Evolutionary conservation across 2,329 filamentous ascomycete genomes (phyloP), one percentile per base, ranked within the genome.

Genomic region (Boeremia lycopersici): DNA sequence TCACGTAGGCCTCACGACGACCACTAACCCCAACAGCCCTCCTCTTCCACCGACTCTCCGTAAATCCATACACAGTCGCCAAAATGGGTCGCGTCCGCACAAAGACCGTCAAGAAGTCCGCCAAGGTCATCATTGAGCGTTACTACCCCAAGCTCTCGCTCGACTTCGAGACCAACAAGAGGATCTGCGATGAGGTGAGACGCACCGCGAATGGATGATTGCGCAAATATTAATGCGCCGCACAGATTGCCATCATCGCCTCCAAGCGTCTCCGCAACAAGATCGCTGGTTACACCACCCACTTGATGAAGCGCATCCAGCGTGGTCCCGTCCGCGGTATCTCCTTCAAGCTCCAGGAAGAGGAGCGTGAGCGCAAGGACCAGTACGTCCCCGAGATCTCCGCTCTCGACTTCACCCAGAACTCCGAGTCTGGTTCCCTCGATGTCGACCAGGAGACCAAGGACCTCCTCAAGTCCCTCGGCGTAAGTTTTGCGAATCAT

Each of bases 311-410:
- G 89, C 95, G 95, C 82, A 99, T 99, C 75, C 95, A 98, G 86
- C 92, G 95, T 80, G 95, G 95, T 68, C 95, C 95, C 68, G 95
- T 99, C 82, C 96, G 95, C 75, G 95, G 95, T 86, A 99, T 99
- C 84, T 99, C 96, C 82, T 99, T 99, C 93, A 99, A 99, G 88
- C 91, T 99, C 61, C 95, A 99, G 85, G 95, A 99, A 86, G 95
- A 99, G 86, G 95, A 99, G 89, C 91, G 95, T 87, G 95, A 99
- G 85, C 90, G 95, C 80, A 99, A 99, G 90, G 95, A 99, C 86
- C 95, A 99, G 86, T 99, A 97, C 85, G 95, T 99, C 68, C 95
- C 95, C 77, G 95, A 99, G 84, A 86, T 99, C 73, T 99, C 96
- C 60, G 95, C 95, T 77, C 90, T 99, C 78, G 95, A 99, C 86